Conservation (phyloP, 495 filamentous ascomycete genomes). For the Podospora conica region DNA sequence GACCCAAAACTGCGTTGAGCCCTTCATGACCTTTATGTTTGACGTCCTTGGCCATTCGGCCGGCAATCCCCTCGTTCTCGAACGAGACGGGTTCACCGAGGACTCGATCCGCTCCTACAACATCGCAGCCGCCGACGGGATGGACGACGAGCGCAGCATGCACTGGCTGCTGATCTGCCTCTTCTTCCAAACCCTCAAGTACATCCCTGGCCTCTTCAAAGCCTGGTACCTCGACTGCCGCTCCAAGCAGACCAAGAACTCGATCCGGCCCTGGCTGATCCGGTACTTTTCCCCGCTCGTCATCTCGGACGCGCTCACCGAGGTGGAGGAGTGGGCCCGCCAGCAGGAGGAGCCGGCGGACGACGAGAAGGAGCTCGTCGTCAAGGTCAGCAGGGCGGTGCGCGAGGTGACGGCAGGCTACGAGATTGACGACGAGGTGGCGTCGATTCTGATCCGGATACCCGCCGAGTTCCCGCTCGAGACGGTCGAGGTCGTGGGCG, state of each 20-base stretch:
- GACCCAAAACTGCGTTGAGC: slow-evolving; percentile 59
- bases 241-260: slow-evolving; percentile 66
- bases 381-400: slow-evolving; percentile 63
- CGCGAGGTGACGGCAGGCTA: slow-evolving; percentile 76
- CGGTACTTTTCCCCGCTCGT: slow-evolving; percentile 80
- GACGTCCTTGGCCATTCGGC: slow-evolving; percentile 71
- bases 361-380: slow-evolving; percentile 61
- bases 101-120: slow-evolving; percentile 66
- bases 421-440: slow-evolving; percentile 77
- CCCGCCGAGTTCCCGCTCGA: slow-evolving; percentile 76
- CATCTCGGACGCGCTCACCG: slow-evolving; percentile 61
- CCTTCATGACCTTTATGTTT: slow-evolving; percentile 70
- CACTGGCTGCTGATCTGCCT: slow-evolving; percentile 81
- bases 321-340: slow-evolving; percentile 64
- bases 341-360: slow-evolving; percentile 49
- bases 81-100: slow-evolving; percentile 39
- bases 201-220: slow-evolving; percentile 71
- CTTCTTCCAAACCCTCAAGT: slow-evolving; percentile 72
- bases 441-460: slow-evolving; percentile 70
- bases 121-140: slow-evolving; percentile 46
- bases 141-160: slow-evolving; percentile 58
- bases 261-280: slow-evolving; percentile 74
- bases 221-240: slow-evolving; percentile 77
- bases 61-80: slow-evolving; percentile 56
- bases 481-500: slow-evolving; percentile 64